phyloP scores from a whole-genome alignment of 1,284 basidiomycete species.

The Farysia itapuensis region DNA sequence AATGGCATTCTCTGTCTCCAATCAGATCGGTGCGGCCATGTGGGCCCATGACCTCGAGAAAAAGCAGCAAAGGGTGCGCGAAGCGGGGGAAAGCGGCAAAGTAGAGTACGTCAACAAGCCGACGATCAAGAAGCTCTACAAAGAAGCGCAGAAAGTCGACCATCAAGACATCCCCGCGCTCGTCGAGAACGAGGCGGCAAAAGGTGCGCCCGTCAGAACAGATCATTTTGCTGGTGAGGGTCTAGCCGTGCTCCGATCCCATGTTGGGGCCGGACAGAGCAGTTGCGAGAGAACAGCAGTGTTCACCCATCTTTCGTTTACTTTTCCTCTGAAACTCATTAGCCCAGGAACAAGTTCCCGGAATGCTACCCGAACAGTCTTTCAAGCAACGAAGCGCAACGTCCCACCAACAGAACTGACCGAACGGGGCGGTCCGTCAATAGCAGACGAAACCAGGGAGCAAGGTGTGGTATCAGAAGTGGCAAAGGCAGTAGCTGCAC shows the following conservation, averaged over 20 bases:
- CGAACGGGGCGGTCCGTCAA: no score
- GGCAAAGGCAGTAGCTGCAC: conserved; percentile 66
- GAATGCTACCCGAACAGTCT: conserved; percentile 55
- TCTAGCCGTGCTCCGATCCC: conserved; percentile 17
- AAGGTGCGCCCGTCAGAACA: not conserved
- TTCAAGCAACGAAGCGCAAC: not conserved
- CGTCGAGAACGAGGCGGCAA: not conserved
- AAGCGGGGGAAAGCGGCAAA: conserved; percentile 1
- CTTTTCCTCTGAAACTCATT: conserved; percentile 88
- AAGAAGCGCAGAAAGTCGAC: conserved; percentile 8
- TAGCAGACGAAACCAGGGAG: no score
- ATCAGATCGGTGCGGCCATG: conserved; percentile 58
- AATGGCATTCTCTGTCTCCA: conserved; percentile 51
- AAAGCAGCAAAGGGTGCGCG: conserved; percentile 44
- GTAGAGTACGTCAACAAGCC: conserved; percentile 19
- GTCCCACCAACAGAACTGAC: no score
- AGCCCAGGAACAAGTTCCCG: conserved; percentile 66
- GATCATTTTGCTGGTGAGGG: conserved; percentile 32
- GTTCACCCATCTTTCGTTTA: conserved; percentile 76
- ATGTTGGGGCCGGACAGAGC: not conserved
- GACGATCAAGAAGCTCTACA: conserved; percentile 28
- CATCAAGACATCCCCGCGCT: not conserved
- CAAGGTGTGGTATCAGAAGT: conserved; percentile 27
- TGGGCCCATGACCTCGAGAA: conserved; percentile 59
- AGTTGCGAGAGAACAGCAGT: conserved; percentile 3